These are phyloP conservation scores for Hamamelis virginiana DNA, from an alignment of 164 flowering plant genomes.

Conservation along the genomic window DNA sequence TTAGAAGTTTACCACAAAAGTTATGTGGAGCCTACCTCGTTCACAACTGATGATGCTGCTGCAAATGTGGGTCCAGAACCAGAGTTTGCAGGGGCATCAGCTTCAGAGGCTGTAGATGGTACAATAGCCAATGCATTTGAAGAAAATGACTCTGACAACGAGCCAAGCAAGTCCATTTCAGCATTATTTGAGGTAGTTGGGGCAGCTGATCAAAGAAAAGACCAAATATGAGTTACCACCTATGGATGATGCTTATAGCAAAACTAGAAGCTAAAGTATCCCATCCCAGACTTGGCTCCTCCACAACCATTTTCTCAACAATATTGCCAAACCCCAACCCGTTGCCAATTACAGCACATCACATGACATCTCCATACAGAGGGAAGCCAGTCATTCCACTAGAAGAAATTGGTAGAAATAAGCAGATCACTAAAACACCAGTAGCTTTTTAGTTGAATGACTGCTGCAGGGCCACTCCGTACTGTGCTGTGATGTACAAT, in stretches of 20 bases:
- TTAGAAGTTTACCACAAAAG: neutral
- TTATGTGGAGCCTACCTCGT: constrained; percentile 41
- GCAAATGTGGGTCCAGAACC: constrained; percentile 36
- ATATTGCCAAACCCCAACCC: too few relatives aligned
- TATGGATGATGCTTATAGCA: neutral
- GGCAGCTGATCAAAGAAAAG: constrained; percentile 35
- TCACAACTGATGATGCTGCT: constrained; percentile 35
- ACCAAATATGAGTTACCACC: neutral
- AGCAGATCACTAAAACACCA: too few relatives aligned
- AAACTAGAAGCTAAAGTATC: neutral
- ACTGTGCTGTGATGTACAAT: too few relatives aligned
- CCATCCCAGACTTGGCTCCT: neutral
- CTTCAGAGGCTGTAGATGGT: constrained; percentile 45
- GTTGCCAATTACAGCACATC: too few relatives aligned
- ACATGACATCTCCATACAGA: too few relatives aligned
- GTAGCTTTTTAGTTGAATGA: too few relatives aligned
- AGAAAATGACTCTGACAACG: constrained; percentile 59
- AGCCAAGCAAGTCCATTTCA: constrained; percentile 79
- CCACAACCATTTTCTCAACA: too few relatives aligned
- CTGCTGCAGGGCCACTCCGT: too few relatives aligned
- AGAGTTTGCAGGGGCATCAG: constrained; percentile 26
- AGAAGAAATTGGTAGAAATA: too few relatives aligned
- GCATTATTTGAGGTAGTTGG: constrained; percentile 45
- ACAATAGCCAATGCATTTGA: constrained; percentile 59
- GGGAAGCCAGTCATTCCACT: too few relatives aligned